Conservation (phyloP, 441 rosid species). For the Bocquillonia castaneifolia region DNA sequence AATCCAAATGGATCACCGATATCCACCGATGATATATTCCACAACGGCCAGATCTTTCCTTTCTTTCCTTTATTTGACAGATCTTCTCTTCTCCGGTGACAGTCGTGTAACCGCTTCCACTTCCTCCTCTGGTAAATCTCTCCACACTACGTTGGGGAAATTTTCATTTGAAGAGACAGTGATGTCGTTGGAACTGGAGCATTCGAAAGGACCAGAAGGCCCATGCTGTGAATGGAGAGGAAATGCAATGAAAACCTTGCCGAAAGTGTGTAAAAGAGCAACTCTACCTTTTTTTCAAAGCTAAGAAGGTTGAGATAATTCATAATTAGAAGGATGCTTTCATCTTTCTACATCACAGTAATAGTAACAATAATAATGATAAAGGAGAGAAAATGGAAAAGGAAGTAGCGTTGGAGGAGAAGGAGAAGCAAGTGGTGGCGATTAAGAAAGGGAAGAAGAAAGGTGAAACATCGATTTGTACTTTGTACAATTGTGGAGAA, state of each 20-base stretch:
- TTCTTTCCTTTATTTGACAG: constrained; percentile 61
- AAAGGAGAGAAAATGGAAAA: constrained; percentile 15
- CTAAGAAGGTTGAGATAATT: constrained; percentile 66
- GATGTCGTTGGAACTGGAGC: too few species aligned
- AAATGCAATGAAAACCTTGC: constrained; percentile 36
- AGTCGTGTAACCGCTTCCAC: neutral
- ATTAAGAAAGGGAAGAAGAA: constrained; percentile 27
- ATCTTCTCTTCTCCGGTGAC: constrained; percentile 32
- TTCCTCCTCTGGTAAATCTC: neutral
- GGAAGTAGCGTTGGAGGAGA: constrained; percentile 9
- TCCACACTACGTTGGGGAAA: constrained; percentile 47
- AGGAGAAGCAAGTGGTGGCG: too few species aligned
- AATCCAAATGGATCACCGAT: constrained; percentile 50
- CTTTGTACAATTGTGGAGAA: too few species aligned
- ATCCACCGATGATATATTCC: constrained; percentile 63
- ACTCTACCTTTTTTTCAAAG: constrained; percentile 80
- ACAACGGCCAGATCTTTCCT: constrained; percentile 73
- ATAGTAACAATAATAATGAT: neutral
- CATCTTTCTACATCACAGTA: constrained; percentile 37
- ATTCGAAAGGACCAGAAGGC: constrained; percentile 35
- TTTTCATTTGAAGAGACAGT: constrained; percentile 51
- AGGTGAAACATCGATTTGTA: too few species aligned
- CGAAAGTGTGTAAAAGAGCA: constrained; percentile 66
- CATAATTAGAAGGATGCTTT: constrained; percentile 53
- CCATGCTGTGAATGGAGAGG: constrained; percentile 61